Evolutionary conservation across 1,139 yeast genomes (phyloP).

Genomic region (Lodderomyces parapsilosis): DNA sequence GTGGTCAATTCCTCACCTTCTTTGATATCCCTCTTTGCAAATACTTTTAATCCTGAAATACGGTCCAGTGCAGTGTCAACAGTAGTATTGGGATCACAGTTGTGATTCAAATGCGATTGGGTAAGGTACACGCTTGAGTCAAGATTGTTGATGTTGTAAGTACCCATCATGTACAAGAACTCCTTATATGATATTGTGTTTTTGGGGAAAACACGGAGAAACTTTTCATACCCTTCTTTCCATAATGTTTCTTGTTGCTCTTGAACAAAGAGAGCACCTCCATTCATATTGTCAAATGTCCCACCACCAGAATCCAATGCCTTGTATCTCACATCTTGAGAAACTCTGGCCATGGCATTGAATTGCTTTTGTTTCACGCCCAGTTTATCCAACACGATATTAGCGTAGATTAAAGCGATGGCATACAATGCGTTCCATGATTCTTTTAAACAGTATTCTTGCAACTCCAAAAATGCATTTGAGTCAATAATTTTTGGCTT

Average conservation of each 20-base stretch:
- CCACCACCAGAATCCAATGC: constrained; percentile 62
- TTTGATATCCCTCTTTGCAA: constrained; percentile 56
- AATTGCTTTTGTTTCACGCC: constrained; percentile 46
- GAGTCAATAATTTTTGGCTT: constrained; percentile 37
- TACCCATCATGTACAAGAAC: constrained; percentile 63
- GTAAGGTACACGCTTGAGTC: constrained; percentile 60
- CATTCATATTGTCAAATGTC: constrained; percentile 47
- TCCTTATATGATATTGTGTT: constrained; percentile 48
- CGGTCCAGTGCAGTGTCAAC: constrained; percentile 49
- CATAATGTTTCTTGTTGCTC: constrained; percentile 63
- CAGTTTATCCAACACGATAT: constrained; percentile 44
- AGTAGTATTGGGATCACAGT: constrained; percentile 69
- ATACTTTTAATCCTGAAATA: constrained; percentile 56
- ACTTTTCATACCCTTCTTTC: constrained; percentile 54
- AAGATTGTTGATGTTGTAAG: constrained; percentile 70
- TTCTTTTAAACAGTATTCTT: constrained; percentile 61
- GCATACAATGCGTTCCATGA: constrained; percentile 73
- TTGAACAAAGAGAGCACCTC: constrained; percentile 51
- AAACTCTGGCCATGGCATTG: constrained; percentile 64
- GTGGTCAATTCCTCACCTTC: constrained; percentile 70
- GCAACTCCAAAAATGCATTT: constrained; percentile 53
- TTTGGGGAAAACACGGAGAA: constrained; percentile 50
- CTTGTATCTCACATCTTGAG: constrained; percentile 64
- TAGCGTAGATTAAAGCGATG: constrained; percentile 56
- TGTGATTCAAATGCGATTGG: constrained; percentile 75